These are phyloP conservation scores for Eremomyces bilateralis DNA, from an alignment of 495 filamentous ascomycete species.

Conservation along the genomic window DNA sequence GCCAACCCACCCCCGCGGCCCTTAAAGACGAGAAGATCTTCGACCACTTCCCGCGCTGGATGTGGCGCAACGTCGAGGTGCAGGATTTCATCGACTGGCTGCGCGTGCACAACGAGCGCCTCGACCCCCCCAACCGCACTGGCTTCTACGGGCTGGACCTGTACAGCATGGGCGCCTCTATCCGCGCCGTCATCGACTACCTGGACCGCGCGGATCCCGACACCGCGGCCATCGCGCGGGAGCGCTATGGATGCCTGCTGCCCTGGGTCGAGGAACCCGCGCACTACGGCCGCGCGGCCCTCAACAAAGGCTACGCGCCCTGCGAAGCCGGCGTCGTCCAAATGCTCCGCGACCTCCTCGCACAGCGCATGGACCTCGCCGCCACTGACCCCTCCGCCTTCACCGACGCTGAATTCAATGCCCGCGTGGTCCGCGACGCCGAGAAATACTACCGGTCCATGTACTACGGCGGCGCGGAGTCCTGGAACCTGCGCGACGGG, in stretches of 20 bases:
- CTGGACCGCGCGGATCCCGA: constrained; percentile 26
- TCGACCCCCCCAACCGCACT: constrained; percentile 17
- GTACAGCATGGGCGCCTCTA: constrained; percentile 31
- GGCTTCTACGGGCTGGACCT: constrained; percentile 35
- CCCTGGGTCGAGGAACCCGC: constrained; percentile 32
- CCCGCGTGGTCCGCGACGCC: constrained; percentile 30
- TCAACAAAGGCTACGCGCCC: constrained; percentile 22
- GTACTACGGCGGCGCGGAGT: constrained; percentile 32
- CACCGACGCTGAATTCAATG: constrained; percentile 33
- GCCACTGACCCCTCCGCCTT: constrained; percentile 26
- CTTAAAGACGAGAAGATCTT: constrained; percentile 21
- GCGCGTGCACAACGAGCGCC: constrained; percentile 22
- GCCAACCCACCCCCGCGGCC: constrained; percentile 17
- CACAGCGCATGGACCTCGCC: constrained; percentile 25
- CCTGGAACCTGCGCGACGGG: constrained; percentile 34
- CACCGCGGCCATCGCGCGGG: constrained; percentile 24
- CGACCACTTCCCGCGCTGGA: constrained; percentile 36
- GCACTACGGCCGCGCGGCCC: constrained; percentile 27
- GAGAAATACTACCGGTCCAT: constrained; percentile 37
- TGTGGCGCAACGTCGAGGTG: constrained; percentile 38
- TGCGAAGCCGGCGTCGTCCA: constrained; percentile 28
- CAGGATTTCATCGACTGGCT: constrained; percentile 37
- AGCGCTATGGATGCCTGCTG: constrained; percentile 26
- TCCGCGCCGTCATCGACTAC: constrained; percentile 30
- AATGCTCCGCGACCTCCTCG: constrained; percentile 26